Evolutionary conservation across 208 protist genomes (phyloP).

Genomic region (Crithidia bombi): DNA sequence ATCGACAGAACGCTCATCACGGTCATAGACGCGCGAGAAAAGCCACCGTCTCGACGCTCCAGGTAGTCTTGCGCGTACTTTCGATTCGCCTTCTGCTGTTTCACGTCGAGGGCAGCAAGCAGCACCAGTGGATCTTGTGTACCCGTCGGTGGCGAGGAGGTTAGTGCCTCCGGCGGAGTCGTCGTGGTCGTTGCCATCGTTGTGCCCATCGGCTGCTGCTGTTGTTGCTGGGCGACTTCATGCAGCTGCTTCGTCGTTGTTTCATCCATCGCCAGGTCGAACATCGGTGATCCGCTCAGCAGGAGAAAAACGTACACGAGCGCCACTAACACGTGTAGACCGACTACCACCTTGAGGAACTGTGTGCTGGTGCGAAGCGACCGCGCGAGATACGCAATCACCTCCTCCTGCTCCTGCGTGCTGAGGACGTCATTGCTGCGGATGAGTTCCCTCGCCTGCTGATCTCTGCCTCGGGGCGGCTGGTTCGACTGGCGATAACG

Average conservation of each 20-base stretch:
- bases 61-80: constrained; percentile 20
- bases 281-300: constrained; percentile 44
- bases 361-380: constrained; percentile 43
- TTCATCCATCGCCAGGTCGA: constrained; percentile 26
- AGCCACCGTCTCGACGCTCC: not conserved
- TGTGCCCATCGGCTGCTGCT: not conserved
- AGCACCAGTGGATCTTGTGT: constrained; percentile 17
- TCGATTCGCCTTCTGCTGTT: constrained; percentile 16
- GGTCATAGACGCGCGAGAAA: not conserved
- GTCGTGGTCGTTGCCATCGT: not conserved
- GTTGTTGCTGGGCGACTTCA: constrained; percentile 8
- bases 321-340: constrained; percentile 55
- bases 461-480: constrained; percentile 20
- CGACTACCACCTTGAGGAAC: constrained; percentile 52
- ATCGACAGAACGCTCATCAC: constrained; percentile 1
- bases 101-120: constrained; percentile 13
- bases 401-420: constrained; percentile 70
- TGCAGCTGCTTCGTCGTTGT: constrained; percentile 3
- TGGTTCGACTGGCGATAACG: constrained; percentile 54
- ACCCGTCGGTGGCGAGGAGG: not conserved
- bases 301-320: constrained; percentile 61
- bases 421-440: constrained; percentile 56
- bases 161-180: not conserved
- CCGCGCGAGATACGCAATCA: constrained; percentile 63
- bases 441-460: constrained; percentile 42